These are phyloP conservation scores for Yueomyces sinensis DNA, from an alignment of 805 yeast genomes.

Conservation along the genomic window DNA sequence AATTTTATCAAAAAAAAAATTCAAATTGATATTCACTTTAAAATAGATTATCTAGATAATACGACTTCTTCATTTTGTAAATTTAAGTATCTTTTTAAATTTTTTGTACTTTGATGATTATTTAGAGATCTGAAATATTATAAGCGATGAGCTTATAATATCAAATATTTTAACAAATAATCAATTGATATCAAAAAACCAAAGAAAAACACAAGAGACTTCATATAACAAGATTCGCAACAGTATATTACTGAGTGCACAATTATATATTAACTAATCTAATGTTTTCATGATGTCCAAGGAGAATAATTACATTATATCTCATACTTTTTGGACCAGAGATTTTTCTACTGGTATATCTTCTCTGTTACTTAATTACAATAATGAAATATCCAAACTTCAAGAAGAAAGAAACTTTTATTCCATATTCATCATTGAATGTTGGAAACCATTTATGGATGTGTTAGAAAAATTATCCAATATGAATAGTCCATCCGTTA, in stretches of 20 bases:
- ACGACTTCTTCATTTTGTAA: too few species aligned
- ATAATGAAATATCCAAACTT: conserved; percentile 9
- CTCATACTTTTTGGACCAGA: conserved; percentile 20
- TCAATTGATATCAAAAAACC: background rate
- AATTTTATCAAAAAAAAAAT: too few species aligned
- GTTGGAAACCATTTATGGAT: conserved; percentile 7
- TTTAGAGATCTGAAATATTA: too few species aligned
- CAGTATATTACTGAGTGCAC: too few species aligned
- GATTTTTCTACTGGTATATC: conserved; percentile 21
- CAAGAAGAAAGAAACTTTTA: conserved; percentile 9
- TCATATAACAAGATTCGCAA: too few species aligned
- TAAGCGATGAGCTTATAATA: background rate
- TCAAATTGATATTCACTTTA: too few species aligned
- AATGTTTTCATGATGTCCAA: background rate
- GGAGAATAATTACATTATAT: background rate
- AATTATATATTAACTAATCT: too few species aligned
- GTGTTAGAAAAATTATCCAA: background rate
- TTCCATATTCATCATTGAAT: conserved; percentile 7
- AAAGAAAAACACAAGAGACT: background rate
- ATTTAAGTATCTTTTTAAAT: too few species aligned
- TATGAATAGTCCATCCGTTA: background rate
- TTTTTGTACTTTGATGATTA: too few species aligned
- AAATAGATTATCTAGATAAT: too few species aligned
- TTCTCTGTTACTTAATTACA: conserved; percentile 8
- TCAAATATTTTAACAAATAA: background rate